phyloP scores from a whole-genome alignment of 306 rosid genomes.

The Corylus heterophylla region DNA sequence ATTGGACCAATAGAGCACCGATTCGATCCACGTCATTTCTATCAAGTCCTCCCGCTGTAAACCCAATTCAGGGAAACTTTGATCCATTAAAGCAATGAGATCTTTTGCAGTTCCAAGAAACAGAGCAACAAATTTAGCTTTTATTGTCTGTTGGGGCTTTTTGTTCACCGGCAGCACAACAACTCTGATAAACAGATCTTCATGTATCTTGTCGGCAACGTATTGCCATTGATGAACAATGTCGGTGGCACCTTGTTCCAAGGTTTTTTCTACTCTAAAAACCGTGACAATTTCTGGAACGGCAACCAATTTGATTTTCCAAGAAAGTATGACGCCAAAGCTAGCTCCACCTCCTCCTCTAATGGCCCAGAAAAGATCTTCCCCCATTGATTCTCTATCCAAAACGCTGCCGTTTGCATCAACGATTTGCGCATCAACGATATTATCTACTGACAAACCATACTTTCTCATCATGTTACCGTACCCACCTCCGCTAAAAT shows the following conservation, averaged over 20 bases:
- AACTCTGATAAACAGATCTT: slow-evolving; percentile 54
- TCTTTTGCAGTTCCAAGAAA: slow-evolving; percentile 55
- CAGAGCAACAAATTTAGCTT: slow-evolving; percentile 56
- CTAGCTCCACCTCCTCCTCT: slow-evolving; percentile 88
- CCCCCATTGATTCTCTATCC: slow-evolving; percentile 69
- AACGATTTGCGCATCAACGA: slow-evolving; percentile 57
- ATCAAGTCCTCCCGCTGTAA: slow-evolving; percentile 43
- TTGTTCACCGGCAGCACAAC: slow-evolving; percentile 55
- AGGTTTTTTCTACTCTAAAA: slow-evolving; percentile 61
- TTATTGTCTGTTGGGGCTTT: slow-evolving; percentile 41
- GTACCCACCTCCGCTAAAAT: slow-evolving; percentile 80
- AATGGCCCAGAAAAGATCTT: slow-evolving; percentile 84
- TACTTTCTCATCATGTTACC: slow-evolving; percentile 71
- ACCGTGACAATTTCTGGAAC: slow-evolving; percentile 60
- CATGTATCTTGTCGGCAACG: slow-evolving; percentile 43
- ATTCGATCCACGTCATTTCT: slow-evolving; percentile 68
- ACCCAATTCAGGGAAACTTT: slow-evolving; percentile 55
- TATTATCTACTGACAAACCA: slow-evolving; percentile 65
- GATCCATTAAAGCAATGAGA: slow-evolving; percentile 41
- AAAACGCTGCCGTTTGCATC: slow-evolving; percentile 53
- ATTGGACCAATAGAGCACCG: slow-evolving; percentile 57
- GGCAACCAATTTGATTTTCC: slow-evolving; percentile 59
- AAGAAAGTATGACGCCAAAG: slow-evolving; percentile 66
- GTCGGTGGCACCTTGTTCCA: slow-evolving; percentile 57
- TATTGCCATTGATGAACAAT: slow-evolving; percentile 67